phyloP scores from a whole-genome alignment of 179 eudicot species.

The Beta macrorhiza region DNA sequence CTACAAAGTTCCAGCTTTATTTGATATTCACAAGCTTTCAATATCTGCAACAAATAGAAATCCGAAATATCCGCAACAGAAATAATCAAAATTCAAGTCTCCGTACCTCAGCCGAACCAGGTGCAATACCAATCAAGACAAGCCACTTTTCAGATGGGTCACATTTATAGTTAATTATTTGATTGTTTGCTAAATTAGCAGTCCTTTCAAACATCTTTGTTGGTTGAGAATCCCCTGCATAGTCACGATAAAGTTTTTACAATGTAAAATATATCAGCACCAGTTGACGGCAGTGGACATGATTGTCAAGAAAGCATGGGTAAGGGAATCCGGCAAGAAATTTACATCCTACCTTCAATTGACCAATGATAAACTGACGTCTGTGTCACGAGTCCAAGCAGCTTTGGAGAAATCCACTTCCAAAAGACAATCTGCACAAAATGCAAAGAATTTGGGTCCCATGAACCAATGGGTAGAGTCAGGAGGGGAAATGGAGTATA shows the following conservation, averaged over 20 bases:
- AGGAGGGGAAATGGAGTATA: not conserved
- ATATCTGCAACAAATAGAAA: not conserved
- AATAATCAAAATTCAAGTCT: slow-evolving; percentile 9
- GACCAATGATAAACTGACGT: slow-evolving; percentile 95
- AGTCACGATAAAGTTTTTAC: slow-evolving; percentile 17
- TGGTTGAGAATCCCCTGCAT: slow-evolving; percentile 79
- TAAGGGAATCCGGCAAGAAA: slow-evolving; percentile 12
- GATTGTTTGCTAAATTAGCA: slow-evolving; percentile 85
- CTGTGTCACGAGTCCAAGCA: slow-evolving; percentile 92
- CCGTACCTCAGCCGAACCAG: slow-evolving; percentile 87
- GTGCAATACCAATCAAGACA: slow-evolving; percentile 96
- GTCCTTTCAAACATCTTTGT: slow-evolving; percentile 90
- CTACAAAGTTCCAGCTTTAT: not conserved
- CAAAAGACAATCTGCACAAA: slow-evolving; percentile 73
- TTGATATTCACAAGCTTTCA: not conserved
- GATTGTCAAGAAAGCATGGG: slow-evolving; percentile 6
- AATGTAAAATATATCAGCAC: slow-evolving; percentile 6
- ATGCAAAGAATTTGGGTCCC: slow-evolving; percentile 12
- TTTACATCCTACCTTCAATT: slow-evolving; percentile 63
- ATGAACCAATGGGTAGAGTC: not conserved
- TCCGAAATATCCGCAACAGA: not conserved
- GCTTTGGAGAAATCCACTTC: slow-evolving; percentile 90
- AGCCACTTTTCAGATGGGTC: slow-evolving; percentile 96
- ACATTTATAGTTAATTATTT: slow-evolving; percentile 86
- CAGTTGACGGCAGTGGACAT: not conserved